Base-by-base conservation (phyloP, 768 basidiomycete species). In the Strobilomyces dryophilus region DNA sequence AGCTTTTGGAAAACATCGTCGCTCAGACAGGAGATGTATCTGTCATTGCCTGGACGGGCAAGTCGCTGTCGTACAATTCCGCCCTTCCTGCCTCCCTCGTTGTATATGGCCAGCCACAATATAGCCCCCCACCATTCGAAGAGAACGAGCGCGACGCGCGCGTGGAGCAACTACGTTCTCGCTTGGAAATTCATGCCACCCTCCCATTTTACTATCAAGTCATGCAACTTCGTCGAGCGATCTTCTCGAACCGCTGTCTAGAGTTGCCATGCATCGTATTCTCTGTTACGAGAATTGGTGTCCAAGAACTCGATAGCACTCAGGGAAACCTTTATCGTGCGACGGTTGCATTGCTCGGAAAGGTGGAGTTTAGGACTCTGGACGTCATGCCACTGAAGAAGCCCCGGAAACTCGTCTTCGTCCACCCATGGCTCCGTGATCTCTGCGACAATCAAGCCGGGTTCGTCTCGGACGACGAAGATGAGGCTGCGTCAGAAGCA, bases 381-480 rank as follows among this genome's bases (percentile, higher is more conserved):
- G 39, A 40, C 3, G 18, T 5, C 8, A 10, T 40, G 5, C 8
- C 20, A 11, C 39, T 20, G 1, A 21, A 9, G 39, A 21, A 21
- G 10, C 39, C 18, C 5, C 4, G 20, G 7, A 40, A 21, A 12
- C 39, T 40, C 9, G 9, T 40, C 9, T 21, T 40, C 4, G 18
- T 40, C 8, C 27, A 54, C 12, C 59, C 56, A 1, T 58, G 59
- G 56, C 14, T 58, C 32, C 50, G 18, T 21, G 53, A 53, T 42
- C 37, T 60, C 20, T 2, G 29, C 2, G 43, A 35, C 14, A 21
- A 8, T 3, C 29, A 15, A 5, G 51, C 39, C 32, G 42, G 14
- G 3, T 29, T 31, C 12, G 36, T 14, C 2, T 42, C 12, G 29
- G 9, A 29, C 4, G 36, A 45, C 3, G 50, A 47, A 2, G 4